Base-by-base conservation (phyloP, 495 filamentous ascomycete species). In the Immersiella caudata region DNA sequence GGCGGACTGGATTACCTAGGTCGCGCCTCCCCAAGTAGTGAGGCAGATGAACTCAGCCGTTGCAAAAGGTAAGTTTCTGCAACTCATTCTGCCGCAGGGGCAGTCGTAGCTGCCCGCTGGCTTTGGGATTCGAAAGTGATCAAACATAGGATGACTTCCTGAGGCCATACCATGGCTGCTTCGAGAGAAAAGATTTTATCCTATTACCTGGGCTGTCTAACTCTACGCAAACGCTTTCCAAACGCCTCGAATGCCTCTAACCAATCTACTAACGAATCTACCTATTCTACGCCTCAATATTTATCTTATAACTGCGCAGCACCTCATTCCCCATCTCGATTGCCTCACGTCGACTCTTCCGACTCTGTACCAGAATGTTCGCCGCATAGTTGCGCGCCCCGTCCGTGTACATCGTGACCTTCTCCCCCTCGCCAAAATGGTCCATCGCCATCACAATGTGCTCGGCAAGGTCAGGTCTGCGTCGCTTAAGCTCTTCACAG, bases 371-470 rank as follows among this genome's bases (percentile, higher is more conserved):
- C 7, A 76, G 50, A 25, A 76, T 12, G 25, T 76, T 71, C 9
- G 71, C 74, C 6, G 71, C 69, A 62, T 75, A 73, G 0, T 73
- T 75, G 11, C 71, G 56, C 8, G 71, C 74, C 0, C 74, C 74
- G 18, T 76, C 73, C 5, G 69, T 73, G 52, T 63, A 70, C 46
- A 68, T 1, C 16, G 8, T 26, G 1, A 75, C 49, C 62, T 55
- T 65, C 1, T 75, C 71, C 4, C 74, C 74, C 1, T 69, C 66
- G 1, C 24, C 24, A 12, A 51, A 66, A 11, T 75, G 75, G 35
- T 76, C 74, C 8, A 73, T 68, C 0, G 46, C 72, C 1, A 76
- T 21, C 0, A 70, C 67, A 11, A 76, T 74, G 26, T 62, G 60
- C 18, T 65, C 57, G 18, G 66, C 68, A 46, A 78, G 60, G 12